These are phyloP conservation scores for Pestalotiopsis sp. DNA, from an alignment of 2,329 filamentous ascomycete species.

Conservation along the genomic window DNA sequence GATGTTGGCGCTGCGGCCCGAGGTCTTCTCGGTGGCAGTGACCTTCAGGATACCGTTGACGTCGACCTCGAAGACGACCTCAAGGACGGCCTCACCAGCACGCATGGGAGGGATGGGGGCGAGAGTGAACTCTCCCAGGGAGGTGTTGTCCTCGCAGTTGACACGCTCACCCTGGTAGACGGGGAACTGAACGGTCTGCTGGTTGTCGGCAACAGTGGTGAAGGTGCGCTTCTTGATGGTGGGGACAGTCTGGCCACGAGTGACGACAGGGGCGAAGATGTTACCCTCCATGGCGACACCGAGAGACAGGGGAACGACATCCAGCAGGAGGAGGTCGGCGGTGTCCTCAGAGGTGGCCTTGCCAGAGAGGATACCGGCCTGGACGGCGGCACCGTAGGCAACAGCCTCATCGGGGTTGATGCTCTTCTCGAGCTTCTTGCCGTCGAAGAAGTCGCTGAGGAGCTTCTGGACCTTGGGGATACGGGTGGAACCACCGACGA, in stretches of 20 bases:
- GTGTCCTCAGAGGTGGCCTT: slow-evolving; percentile 97
- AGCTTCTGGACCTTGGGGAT: slow-evolving; percentile 99
- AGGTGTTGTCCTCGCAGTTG: slow-evolving; percentile 98
- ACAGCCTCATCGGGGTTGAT: slow-evolving; percentile 99
- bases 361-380: slow-evolving; percentile 97
- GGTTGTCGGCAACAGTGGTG: slow-evolving; percentile 80
- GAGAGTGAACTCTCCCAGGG: slow-evolving; percentile 94
- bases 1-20: slow-evolving; percentile 97
- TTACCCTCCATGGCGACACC: slow-evolving; percentile 99
- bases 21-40: slow-evolving; percentile 98
- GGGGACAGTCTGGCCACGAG: slow-evolving; percentile 77
- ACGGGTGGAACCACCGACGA: slow-evolving; percentile 98
- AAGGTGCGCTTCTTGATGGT: slow-evolving; percentile 83
- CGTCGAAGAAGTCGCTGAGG: slow-evolving; percentile 97
- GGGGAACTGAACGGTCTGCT: slow-evolving; percentile 87
- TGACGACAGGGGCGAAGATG: slow-evolving; percentile 94
- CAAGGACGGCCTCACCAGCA: slow-evolving; percentile 93
- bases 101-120: slow-evolving; percentile 86
- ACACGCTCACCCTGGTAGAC: slow-evolving; percentile 96
- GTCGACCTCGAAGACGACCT: slow-evolving; percentile 98
- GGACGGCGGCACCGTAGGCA: slow-evolving; percentile 97
- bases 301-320: slow-evolving; percentile 94
- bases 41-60: slow-evolving; percentile 99
- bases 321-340: slow-evolving; percentile 89
- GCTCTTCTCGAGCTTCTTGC: slow-evolving; percentile 99